Evolutionary conservation across 139 green algal species (phyloP).

Genomic region (Coelastrella sp.): DNA sequence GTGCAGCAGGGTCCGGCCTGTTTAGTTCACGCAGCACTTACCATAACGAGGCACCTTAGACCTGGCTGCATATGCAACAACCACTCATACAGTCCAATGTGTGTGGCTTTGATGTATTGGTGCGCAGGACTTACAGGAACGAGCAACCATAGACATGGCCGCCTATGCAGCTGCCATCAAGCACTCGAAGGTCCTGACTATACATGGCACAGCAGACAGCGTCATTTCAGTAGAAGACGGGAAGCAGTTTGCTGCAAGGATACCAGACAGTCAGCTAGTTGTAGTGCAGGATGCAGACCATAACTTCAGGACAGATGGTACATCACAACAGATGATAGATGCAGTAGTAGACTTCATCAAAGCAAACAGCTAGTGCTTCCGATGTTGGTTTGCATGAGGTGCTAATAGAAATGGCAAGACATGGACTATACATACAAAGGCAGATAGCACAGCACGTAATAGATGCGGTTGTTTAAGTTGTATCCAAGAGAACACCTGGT

Average conservation of each 20-base stretch:
- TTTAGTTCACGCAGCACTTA: too few relatives aligned
- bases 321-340: background rate
- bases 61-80: background rate
- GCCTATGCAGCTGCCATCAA: conserved; percentile 45
- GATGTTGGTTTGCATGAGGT: too few relatives aligned
- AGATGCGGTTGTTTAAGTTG: too few relatives aligned
- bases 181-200: conserved; percentile 62
- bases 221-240: conserved; percentile 69
- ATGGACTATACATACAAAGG: too few relatives aligned
- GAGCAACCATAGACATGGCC: conserved; percentile 61
- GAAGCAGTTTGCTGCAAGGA: conserved; percentile 38
- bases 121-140: conserved; percentile 54
- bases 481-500: too few relatives aligned
- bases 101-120: background rate
- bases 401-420: too few relatives aligned
- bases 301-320: conserved; percentile 53
- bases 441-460: too few relatives aligned
- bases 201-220: conserved; percentile 69
- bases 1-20: too few relatives aligned
- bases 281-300: conserved; percentile 68
- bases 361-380: background rate
- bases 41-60: background rate
- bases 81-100: too few relatives aligned
- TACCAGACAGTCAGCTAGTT: conserved; percentile 39
- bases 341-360: conserved; percentile 15